These are phyloP conservation scores for Asparagopsis taxiformis DNA, from an alignment of 31 red algal species.

Conservation along the genomic window DNA sequence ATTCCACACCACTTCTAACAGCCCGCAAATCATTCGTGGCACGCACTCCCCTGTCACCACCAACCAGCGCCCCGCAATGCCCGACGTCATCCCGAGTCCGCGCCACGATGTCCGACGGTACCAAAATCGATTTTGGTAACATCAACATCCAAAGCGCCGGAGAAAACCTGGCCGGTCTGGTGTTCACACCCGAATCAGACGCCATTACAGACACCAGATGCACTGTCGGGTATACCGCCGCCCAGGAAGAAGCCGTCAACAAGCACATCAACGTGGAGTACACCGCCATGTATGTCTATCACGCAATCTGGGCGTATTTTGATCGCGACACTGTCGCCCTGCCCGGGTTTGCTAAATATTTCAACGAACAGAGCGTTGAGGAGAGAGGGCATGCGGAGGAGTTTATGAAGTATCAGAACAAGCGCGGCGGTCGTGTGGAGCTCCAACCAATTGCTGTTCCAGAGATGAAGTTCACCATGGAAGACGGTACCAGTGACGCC, in stretches of 20 bases:
- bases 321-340: constrained; percentile 93
- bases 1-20: too few relatives aligned
- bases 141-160: constrained; percentile 67
- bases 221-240: constrained; percentile 42
- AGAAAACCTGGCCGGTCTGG: constrained; percentile 66
- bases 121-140: constrained; percentile 73
- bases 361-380: constrained; percentile 74
- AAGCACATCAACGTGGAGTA: constrained; percentile 96
- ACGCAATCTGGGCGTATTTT: constrained; percentile 94
- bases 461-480: constrained; percentile 81
- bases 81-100: too few relatives aligned
- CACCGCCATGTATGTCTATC: constrained; percentile 92
- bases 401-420: constrained; percentile 95
- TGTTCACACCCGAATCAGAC: constrained; percentile 72
- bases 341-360: constrained; percentile 96
- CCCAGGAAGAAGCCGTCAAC: constrained; percentile 86
- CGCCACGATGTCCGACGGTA: not conserved
- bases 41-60: too few relatives aligned
- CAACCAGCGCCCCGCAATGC: too few relatives aligned
- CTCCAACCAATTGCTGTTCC: constrained; percentile 93
- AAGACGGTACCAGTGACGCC: constrained; percentile 84
- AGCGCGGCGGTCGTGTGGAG: constrained; percentile 76
- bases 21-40: too few relatives aligned
- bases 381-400: constrained; percentile 87
- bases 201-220: constrained; percentile 50